These are phyloP conservation scores for Lagenidium sp. DNA, from an alignment of 352 stramenopile genomes.

Conservation along the genomic window DNA sequence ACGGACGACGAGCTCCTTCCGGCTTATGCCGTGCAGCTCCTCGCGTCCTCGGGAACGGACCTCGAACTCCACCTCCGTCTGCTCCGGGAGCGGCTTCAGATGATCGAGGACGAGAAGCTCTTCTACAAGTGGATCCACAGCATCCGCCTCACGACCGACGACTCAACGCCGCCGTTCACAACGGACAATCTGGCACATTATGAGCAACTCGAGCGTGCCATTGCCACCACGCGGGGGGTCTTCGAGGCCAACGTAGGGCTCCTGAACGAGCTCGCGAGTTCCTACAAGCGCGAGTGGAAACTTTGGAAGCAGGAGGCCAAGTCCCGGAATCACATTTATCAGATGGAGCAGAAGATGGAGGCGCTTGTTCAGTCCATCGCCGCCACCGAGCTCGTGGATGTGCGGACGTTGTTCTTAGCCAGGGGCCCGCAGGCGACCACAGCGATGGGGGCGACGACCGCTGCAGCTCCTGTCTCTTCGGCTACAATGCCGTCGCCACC, in stretches of 20 bases:
- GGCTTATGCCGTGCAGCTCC: slow-evolving; percentile 28
- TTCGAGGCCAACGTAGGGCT: slow-evolving; percentile 17
- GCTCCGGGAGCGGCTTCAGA: slow-evolving; percentile 42
- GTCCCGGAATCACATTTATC: slow-evolving; percentile 23
- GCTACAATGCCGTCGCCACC: background rate
- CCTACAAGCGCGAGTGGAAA: slow-evolving; percentile 25
- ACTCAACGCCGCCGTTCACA: background rate
- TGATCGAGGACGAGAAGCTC: slow-evolving; percentile 44
- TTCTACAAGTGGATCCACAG: slow-evolving; percentile 74
- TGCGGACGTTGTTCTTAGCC: slow-evolving; percentile 39
- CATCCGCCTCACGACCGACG: slow-evolving; percentile 4
- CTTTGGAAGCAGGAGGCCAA: slow-evolving; percentile 33
- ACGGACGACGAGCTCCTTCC: slow-evolving; percentile 23
- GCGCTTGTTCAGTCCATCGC: slow-evolving; percentile 25
- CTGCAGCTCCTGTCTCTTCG: background rate
- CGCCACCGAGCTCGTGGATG: slow-evolving; percentile 31
- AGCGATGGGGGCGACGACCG: slow-evolving; percentile 6
- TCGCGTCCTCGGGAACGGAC: slow-evolving; percentile 15
- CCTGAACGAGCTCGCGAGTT: slow-evolving; percentile 20
- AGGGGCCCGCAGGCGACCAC: too few species aligned
- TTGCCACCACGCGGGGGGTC: slow-evolving; percentile 9
- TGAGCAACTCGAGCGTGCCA: slow-evolving; percentile 3
- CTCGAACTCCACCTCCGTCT: slow-evolving; percentile 33
- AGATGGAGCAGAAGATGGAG: slow-evolving; percentile 40
- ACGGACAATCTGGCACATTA: slow-evolving; percentile 5